Evolutionary conservation across 768 basidiomycete species (phyloP).

Genomic region (Agaricus bisporus): DNA sequence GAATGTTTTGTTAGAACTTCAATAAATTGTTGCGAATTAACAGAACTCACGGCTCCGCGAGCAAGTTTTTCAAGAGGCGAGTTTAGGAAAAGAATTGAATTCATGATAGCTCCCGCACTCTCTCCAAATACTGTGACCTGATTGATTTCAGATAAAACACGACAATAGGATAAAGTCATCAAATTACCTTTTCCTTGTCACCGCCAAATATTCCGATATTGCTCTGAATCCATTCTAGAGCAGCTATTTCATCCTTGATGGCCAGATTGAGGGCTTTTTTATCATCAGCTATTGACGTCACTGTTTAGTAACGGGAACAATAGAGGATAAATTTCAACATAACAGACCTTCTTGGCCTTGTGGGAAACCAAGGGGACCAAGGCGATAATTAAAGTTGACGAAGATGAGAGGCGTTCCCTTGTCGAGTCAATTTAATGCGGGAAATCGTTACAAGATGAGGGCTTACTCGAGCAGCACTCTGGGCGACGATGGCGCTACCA

Average conservation of each 20-base stretch:
- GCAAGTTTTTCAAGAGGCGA: conserved; percentile 25
- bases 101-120: conserved; percentile 46
- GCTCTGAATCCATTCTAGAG: conserved; percentile 49
- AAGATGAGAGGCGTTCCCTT: conserved; percentile 39
- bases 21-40: neutral
- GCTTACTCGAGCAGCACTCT: conserved; percentile 28
- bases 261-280: conserved; percentile 38
- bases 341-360: conserved; percentile 29
- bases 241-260: conserved; percentile 38
- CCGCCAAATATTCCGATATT: conserved; percentile 60
- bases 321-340: neutral
- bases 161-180: neutral
- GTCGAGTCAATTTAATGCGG: neutral
- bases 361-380: conserved; percentile 42
- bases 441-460: neutral
- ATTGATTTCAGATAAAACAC: neutral
- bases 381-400: conserved; percentile 34
- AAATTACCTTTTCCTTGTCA: conserved; percentile 27
- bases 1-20: neutral
- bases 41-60: conserved; percentile 23
- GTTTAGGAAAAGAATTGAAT: conserved; percentile 32
- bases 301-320: neutral
- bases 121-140: conserved; percentile 50
- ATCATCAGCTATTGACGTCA: conserved; percentile 21
- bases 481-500: conserved; percentile 28